Evolutionary conservation across 176 grass and related monocot genomes (phyloP), one percentile per base, ranked within the genome.

Genomic region (Aegilops umbellulata): DNA sequence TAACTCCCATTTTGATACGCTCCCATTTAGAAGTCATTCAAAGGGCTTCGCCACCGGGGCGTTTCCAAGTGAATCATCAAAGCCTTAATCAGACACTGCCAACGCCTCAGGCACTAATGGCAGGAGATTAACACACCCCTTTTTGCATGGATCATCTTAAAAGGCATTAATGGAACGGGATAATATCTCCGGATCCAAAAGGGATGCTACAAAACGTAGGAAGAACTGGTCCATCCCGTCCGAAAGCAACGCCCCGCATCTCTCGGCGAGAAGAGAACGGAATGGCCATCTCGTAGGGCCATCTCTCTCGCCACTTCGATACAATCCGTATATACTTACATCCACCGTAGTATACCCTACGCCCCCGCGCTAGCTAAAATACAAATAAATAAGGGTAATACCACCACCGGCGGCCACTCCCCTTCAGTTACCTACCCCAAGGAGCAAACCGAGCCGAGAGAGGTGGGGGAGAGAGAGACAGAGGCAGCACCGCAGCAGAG

Each of bases 241-340:
- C 0, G 77, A 91, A 84, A 88, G 82, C 85, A 38, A 91, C 81
- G n/a, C 71, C 27, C 76, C 81, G 77, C 70, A 53, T 80, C 49
- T 76, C 34, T 60, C 79, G 60, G 81, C 69, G 49, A 68, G 66
- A 16, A 42, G 62, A 25, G 77, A 58, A 58, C 60, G 20, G 58
- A 9, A 60, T 19, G 51, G 67, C 63, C 75, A 76, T 63, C 80
- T 69, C 67, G 66, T 68, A 65, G 60, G 31, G 39, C n/a, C n/a
- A n/a, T n/a, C n/a, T n/a, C n/a, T n/a, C n/a, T n/a, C n/a, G n/a
- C n/a, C n/a, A n/a, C n/a, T n/a, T n/a, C n/a, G n/a, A n/a, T n/a
- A n/a, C n/a, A n/a, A n/a, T n/a, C n/a, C n/a, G n/a, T 39, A 10
- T 46, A 46, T 49, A 89, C 20, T 3, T 35, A 75, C 23, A 47